Evolutionary conservation across 495 filamentous ascomycete genomes (phyloP).

Genomic region (Cenococcum geophilum): DNA sequence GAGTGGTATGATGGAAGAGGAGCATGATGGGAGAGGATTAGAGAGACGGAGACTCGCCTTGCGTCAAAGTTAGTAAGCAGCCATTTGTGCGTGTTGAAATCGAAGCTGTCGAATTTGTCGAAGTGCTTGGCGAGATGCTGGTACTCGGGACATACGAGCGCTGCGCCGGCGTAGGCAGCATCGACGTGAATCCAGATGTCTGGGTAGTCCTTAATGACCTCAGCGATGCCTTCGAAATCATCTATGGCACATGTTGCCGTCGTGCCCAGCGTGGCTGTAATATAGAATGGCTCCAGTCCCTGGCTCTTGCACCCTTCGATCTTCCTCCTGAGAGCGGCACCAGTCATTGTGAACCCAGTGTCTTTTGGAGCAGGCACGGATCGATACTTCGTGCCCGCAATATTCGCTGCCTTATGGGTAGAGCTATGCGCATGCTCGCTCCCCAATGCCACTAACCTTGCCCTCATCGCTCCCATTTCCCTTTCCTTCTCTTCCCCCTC

Average conservation of each 20-base stretch:
- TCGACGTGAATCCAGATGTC: slow-evolving; percentile 93
- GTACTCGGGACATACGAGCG: slow-evolving; percentile 74
- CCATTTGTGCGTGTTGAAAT: slow-evolving; percentile 99
- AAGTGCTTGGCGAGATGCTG: slow-evolving; percentile 62
- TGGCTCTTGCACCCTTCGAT: slow-evolving; percentile 57
- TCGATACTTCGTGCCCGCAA: slow-evolving; percentile 75
- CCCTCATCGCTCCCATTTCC: slow-evolving; percentile 57
- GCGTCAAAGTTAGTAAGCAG: slow-evolving; percentile 92
- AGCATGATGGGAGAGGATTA: slow-evolving; percentile 25
- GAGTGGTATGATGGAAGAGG: slow-evolving; percentile 20
- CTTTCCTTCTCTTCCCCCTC: slow-evolving; percentile 57
- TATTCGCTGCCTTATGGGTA: slow-evolving; percentile 80
- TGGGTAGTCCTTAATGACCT: slow-evolving; percentile 55
- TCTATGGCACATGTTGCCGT: slow-evolving; percentile 87
- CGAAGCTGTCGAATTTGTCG: slow-evolving; percentile 71
- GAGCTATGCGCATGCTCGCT: slow-evolving; percentile 75
- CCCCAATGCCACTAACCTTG: slow-evolving; percentile 71
- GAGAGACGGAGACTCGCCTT: slow-evolving; percentile 13
- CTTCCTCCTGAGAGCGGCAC: slow-evolving; percentile 49
- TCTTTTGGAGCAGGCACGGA: slow-evolving; percentile 54
- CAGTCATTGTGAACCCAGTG: slow-evolving; percentile 68
- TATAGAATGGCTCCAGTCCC: slow-evolving; percentile 75
- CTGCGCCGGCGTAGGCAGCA: slow-evolving; percentile 86
- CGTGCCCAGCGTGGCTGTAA: slow-evolving; percentile 80
- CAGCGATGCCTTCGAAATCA: slow-evolving; percentile 64